Evolutionary conservation across 2,329 filamentous ascomycete species (phyloP), one percentile per base, ranked within the genome.

Genomic region (Claviceps digitariae): DNA sequence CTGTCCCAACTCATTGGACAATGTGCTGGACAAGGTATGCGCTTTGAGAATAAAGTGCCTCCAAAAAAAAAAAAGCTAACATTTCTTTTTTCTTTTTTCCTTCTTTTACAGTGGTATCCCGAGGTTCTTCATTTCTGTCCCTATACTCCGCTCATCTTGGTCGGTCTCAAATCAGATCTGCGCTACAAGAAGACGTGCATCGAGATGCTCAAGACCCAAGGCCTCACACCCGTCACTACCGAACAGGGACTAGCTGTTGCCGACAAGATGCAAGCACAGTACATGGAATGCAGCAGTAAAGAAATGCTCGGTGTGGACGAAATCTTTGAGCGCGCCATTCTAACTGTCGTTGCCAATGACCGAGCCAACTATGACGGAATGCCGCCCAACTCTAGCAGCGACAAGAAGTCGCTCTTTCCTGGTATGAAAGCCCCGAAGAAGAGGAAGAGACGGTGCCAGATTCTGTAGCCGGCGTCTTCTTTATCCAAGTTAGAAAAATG

Each of bases 101-200:
- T 8, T 29, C 27, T 29, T 8, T 7, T 36, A 4, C 54, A 97
- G 93, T 98, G 93, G 93, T 98, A 96, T 66, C 93, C 93, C 56
- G 93, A 98, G 75, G 93, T 98, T 63, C 82, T 97, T 53, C 93
- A 98, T 72, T 98, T 98, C 76, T 97, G 93, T 72, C 93, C 93
- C 17, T 95, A 93, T 64, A 97, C 91, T 2, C 93, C 93, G 25
- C 84, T 98, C 59, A 86, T 98, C 66, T 87, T 98, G 53, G 87
- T 96, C 60, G 93, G 91, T 55, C 83, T 98, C 65, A 98, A 98
- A 72, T 96, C 91, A 25, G 93, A 98, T 70, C 83, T 98, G 56
- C 90, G 93, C 63, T 82, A 85, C 73, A 97, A 97, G 77, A 86
- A 88, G 71, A 91, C 90, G 51, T 97, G 93, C 72, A 95, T 97